phyloP scores from a whole-genome alignment of 2,329 filamentous ascomycete species.

The Aspergillus tanneri region DNA sequence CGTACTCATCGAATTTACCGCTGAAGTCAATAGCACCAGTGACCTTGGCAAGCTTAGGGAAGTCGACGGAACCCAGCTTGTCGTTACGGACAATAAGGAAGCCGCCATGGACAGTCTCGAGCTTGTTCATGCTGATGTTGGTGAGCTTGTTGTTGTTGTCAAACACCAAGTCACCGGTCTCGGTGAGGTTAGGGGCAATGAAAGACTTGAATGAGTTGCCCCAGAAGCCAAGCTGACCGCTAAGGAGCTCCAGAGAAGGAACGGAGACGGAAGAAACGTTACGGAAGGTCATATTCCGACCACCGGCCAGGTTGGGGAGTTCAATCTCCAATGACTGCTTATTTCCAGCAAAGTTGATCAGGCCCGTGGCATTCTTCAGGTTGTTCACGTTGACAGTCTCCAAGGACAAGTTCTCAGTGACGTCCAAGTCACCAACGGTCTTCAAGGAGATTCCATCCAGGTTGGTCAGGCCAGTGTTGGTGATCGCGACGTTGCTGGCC shows the following conservation, averaged over 20 bases:
- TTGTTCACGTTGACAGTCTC: slow-evolving; percentile 69
- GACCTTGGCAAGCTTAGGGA: slow-evolving; percentile 67
- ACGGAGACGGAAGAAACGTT: slow-evolving; percentile 74
- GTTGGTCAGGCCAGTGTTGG: slow-evolving; percentile 78
- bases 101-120: slow-evolving; percentile 72
- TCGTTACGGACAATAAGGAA: slow-evolving; percentile 92
- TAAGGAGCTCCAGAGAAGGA: slow-evolving; percentile 70
- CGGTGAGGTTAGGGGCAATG: slow-evolving; percentile 48
- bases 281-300: slow-evolving; percentile 77
- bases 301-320: slow-evolving; percentile 75
- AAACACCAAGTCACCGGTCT: slow-evolving; percentile 55
- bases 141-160: slow-evolving; percentile 56
- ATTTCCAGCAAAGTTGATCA: slow-evolving; percentile 77
- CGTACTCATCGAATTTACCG: slow-evolving; percentile 81
- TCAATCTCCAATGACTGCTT: slow-evolving; percentile 67
- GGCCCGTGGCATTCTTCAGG: slow-evolving; percentile 70
- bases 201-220: slow-evolving; percentile 60
- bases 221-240: slow-evolving; percentile 80
- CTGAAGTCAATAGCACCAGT: slow-evolving; percentile 80
- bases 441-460: slow-evolving; percentile 79
- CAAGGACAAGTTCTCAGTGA: slow-evolving; percentile 88
- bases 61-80: slow-evolving; percentile 62
- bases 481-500: slow-evolving; percentile 69
- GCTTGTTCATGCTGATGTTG: slow-evolving; percentile 73
- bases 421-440: slow-evolving; percentile 69